These are phyloP conservation scores for Neurospora sp. DNA, from an alignment of 495 filamentous ascomycete genomes.

Conservation along the genomic window DNA sequence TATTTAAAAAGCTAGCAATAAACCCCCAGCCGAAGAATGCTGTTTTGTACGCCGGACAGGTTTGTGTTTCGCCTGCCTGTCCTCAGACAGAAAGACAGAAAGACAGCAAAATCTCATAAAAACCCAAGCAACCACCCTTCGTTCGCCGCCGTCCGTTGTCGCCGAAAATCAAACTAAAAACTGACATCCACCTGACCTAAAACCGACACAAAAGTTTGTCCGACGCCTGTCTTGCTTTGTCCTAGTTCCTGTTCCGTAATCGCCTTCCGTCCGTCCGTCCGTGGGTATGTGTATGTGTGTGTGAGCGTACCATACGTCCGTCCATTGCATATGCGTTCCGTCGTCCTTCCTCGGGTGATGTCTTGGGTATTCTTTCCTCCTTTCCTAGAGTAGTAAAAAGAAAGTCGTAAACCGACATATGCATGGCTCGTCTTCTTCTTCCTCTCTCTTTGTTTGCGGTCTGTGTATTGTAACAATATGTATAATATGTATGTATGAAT, in stretches of 20 bases:
- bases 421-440: background rate
- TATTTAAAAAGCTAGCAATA: background rate
- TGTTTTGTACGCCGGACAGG: background rate
- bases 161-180: background rate
- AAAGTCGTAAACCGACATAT: background rate
- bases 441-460: background rate
- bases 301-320: background rate
- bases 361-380: background rate
- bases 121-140: background rate
- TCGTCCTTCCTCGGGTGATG: background rate
- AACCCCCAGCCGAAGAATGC: background rate
- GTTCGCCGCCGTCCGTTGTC: background rate
- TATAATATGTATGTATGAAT: background rate
- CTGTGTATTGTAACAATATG: background rate
- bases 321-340: background rate
- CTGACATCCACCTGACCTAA: background rate
- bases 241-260: background rate
- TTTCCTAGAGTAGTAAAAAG: background rate
- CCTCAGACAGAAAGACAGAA: background rate
- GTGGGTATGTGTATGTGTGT: background rate
- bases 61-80: background rate
- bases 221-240: background rate
- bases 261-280: background rate
- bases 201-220: background rate
- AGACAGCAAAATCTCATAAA: background rate